Conservation (phyloP, 23 red algal genomes). For the Cyanidioschyzon merolae region DNA sequence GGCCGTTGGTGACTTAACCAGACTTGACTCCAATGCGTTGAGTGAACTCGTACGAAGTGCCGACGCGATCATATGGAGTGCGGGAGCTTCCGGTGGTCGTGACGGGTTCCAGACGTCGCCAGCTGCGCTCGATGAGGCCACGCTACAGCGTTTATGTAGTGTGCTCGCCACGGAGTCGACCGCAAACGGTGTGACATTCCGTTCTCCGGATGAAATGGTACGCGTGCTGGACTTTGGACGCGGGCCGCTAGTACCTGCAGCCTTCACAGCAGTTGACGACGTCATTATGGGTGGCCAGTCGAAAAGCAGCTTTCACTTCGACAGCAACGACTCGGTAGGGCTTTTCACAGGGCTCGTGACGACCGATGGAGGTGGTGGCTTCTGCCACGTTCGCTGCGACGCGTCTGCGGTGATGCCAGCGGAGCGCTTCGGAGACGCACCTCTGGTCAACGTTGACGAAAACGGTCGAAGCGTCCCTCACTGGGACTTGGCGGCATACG, state of each 20-base stretch:
- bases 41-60: background rate
- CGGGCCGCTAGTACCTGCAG: background rate
- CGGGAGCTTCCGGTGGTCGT: constrained; percentile 5
- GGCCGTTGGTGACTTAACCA: background rate
- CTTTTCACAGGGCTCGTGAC: constrained; percentile 26
- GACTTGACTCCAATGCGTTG: background rate
- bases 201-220: background rate
- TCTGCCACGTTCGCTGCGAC: constrained; percentile 2
- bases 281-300: constrained; percentile 30
- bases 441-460: background rate
- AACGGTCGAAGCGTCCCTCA: background rate
- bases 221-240: constrained; percentile 1
- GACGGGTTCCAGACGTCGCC: constrained; percentile 1
- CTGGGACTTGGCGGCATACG: constrained; percentile 22
- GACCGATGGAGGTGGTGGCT: constrained; percentile 14
- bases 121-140: constrained; percentile 15
- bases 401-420: background rate
- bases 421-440: background rate
- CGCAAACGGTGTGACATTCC: background rate
- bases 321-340: background rate
- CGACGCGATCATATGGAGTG: constrained; percentile 20
- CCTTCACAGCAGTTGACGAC: constrained; percentile 26
- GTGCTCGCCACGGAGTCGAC: background rate
- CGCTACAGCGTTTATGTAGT: background rate
- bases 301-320: constrained; percentile 8